Base-by-base conservation (phyloP, 345 rosid genomes). In the Pugionium dolabratum region DNA sequence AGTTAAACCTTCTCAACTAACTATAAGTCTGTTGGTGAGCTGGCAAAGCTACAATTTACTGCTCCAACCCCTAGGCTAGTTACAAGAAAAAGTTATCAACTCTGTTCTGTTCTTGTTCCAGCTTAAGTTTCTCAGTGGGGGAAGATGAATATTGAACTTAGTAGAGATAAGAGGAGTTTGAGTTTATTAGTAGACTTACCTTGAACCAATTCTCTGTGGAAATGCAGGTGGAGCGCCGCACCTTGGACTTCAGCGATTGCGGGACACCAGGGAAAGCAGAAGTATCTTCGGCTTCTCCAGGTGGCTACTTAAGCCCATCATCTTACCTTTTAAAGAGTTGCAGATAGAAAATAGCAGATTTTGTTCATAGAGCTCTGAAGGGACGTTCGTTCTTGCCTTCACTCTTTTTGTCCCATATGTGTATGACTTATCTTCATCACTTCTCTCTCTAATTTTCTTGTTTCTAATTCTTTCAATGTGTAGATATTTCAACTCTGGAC, bases 231-330 rank as follows among this genome's bases (percentile, higher is more conserved):
- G 99, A 90, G 74, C 74, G 93, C 11, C 96, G 99, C 1, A 61
- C 74, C 8, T 91, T 95, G 4, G 99, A 95, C 78, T 95, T 95
- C 75, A 91, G 90, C 40, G 99, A 95, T 61, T 95, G 99, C 29
- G 97, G 77, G 62, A 88, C 90, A 36, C 99, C 97, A 0, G 84
- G 72, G 71, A 89, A 82, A 73, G 80, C 75, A 53, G 78, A 33
- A 42, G 91, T 79, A 58, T 74, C 71, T 9, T 78, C 75, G n/a
- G 75, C 76, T 75, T 80, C 83, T 71, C 78, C 86, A 1, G 78
- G 81, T 0, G 66, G 67, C 68, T 79, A 78, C 69, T 73, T 90
- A 26, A 85, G 97, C 56, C 93, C 91, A 9, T 86, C 93, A 41
- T 80, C 98, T 39, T 85, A 84, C 78, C 82, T 90, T 51, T 76